Base-by-base conservation (phyloP, 768 basidiomycete genomes). In the Russula earlei region DNA sequence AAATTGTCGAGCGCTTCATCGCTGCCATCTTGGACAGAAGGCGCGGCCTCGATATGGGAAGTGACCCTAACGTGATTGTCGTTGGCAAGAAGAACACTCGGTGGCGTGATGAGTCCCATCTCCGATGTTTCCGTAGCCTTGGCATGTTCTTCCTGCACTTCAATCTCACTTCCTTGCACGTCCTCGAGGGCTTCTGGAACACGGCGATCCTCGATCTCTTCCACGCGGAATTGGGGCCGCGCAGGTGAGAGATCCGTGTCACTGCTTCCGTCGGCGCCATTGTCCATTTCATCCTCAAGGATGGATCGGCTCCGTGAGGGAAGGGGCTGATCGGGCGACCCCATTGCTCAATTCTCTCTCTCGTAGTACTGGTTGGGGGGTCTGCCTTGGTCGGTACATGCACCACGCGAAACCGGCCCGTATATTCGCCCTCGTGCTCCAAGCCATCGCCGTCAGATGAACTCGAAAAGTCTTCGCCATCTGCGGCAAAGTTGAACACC, bases 281-380 rank as follows among this genome's bases (percentile, higher is more conserved):
- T n/a, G n/a, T n/a, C n/a, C n/a, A n/a, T n/a, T n/a, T n/a, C n/a
- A n/a, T n/a, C 61, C 47, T 70, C 65, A 22, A 54, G 65, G 36
- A 60, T 43, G 58, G 63, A 36, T 46, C 64, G 33, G 60, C 61
- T 34, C 60, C 66, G 43, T 27, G 52, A 29, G 82, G 85, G 66
- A 78, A 85, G 0, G 85, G 85, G 51, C 84, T 87, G 41, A 81
- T 75, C 0, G 86, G 85, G 11, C 81, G 73, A 2, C 86, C 85
- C 85, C 85, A 86, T 19, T 72, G 68, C 25, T 80, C 77, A 68
- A 74, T 76, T 36, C 78, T 72, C 6, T 63, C 69, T 31, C 70
- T 67, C 19, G 80, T 81, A 14, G 70, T 71, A 60, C 78, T 82
- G 48, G 80, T 80, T 4, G 83, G 82, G 0, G 84, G 83, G 59